Conservation (phyloP, 257 asterid species). For the Solanum ossicruentum region DNA sequence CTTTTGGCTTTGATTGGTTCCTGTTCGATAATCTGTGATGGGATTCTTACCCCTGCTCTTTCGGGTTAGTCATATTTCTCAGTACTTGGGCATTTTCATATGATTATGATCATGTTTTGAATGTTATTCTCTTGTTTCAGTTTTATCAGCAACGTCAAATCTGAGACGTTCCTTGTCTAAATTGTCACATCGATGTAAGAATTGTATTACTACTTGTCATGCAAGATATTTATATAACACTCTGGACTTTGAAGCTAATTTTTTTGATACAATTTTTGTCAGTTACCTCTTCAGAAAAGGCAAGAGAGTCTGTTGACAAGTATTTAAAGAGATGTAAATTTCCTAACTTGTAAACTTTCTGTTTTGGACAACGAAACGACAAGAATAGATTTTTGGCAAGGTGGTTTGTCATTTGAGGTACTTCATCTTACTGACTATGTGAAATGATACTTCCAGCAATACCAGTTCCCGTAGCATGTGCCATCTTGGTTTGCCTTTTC, state of each 20-base stretch:
- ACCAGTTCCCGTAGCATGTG: conserved; percentile 79
- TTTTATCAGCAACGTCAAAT: conserved; percentile 66
- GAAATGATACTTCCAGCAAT: conserved; percentile 36
- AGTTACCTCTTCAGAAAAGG: conserved; percentile 44
- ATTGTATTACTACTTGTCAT: neutral
- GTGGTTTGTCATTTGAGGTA: neutral
- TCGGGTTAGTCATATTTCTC: conserved; percentile 41
- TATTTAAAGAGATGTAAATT: conserved; percentile 54
- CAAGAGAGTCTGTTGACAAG: conserved; percentile 32
- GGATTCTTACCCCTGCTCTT: conserved; percentile 84
- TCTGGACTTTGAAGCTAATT: neutral
- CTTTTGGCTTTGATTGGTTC: conserved; percentile 81
- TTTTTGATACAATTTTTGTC: neutral
- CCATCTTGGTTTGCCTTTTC: conserved; percentile 78
- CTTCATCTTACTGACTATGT: conserved; percentile 5
- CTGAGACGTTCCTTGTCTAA: conserved; percentile 67
- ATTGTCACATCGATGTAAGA: conserved; percentile 49
- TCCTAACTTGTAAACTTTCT: neutral
- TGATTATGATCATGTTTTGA: neutral
- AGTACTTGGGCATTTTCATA: neutral
- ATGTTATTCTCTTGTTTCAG: conserved; percentile 18
- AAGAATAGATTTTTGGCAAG: neutral
- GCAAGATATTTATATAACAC: neutral
- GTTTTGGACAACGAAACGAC: neutral
- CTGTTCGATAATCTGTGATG: conserved; percentile 82